These are phyloP conservation scores for Monosporozyma aquatica DNA, from an alignment of 805 yeast species.

Conservation along the genomic window DNA sequence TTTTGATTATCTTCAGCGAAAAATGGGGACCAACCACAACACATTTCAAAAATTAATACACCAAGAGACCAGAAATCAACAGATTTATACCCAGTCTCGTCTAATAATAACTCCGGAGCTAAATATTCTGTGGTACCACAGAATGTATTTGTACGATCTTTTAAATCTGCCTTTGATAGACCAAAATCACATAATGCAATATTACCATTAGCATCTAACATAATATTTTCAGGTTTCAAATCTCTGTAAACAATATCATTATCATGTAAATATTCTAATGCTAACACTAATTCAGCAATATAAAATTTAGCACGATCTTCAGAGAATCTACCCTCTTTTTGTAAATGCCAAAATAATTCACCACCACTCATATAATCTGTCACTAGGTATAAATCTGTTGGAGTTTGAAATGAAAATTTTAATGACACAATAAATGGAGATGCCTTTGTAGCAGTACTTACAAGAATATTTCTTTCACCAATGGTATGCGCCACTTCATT, in stretches of 20 bases:
- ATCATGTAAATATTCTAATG: conserved; percentile 89
- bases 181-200: conserved; percentile 97
- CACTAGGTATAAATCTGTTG: conserved; percentile 81
- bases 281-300: conserved; percentile 90
- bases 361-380: conserved; percentile 99
- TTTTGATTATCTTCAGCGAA: conserved; percentile 97
- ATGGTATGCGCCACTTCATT: conserved; percentile 97
- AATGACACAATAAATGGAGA: conserved; percentile 93
- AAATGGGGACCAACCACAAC: conserved; percentile 99
- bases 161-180: conserved; percentile 84
- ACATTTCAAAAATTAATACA: conserved; percentile 94
- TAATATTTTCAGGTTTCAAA: conserved; percentile 91
- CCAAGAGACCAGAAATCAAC: conserved; percentile 99
- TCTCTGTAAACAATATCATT: conserved; percentile 95
- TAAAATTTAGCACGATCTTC: conserved; percentile 95
- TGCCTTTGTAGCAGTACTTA: conserved; percentile 79
- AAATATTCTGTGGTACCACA: conserved; percentile 98
- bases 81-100: conserved; percentile 96
- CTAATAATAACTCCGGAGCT: conserved; percentile 93
- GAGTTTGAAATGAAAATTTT: conserved; percentile 94
- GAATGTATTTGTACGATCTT: conserved; percentile 87
- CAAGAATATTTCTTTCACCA: conserved; percentile 92
- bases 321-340: conserved; percentile 87
- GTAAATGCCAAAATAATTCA: conserved; percentile 92
- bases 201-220: conserved; percentile 94